Evolutionary conservation across 139 green algal genomes (phyloP).

Genomic region (Micromonas commoda): DNA sequence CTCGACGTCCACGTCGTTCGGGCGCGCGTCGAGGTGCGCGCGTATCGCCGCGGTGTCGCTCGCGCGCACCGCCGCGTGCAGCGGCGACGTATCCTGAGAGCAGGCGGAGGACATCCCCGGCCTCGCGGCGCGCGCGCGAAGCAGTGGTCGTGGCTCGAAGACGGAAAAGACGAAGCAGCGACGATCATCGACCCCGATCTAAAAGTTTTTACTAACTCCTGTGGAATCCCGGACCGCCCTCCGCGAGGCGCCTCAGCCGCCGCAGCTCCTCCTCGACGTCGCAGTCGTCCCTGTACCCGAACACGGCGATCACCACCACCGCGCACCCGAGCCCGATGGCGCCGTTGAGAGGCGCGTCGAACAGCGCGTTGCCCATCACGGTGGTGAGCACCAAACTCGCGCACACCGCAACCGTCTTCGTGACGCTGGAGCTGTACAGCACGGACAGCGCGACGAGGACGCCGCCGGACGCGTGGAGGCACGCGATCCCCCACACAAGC

Average conservation of each 20-base stretch:
- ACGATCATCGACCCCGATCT: neutral
- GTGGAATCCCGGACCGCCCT: too few relatives aligned
- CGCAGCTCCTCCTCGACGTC: neutral
- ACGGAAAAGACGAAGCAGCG: neutral
- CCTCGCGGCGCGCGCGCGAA: too few relatives aligned
- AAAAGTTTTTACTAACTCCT: neutral
- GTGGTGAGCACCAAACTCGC: constrained; percentile 6
- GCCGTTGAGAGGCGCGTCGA: neutral
- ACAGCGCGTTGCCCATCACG: neutral
- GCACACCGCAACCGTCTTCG: constrained; percentile 17
- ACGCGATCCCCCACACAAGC: neutral
- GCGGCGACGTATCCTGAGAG: too few relatives aligned
- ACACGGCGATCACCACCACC: constrained; percentile 5
- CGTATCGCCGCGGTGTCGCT: too few relatives aligned
- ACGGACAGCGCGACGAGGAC: constrained; percentile 9
- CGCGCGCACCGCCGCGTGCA: too few relatives aligned
- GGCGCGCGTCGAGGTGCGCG: too few relatives aligned
- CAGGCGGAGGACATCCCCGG: too few relatives aligned
- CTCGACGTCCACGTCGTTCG: too few relatives aligned
- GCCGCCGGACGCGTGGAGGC: neutral
- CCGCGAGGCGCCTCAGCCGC: too few relatives aligned
- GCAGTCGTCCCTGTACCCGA: neutral
- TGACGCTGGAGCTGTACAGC: neutral
- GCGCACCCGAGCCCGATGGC: constrained; percentile 1
- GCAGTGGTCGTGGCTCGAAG: too few relatives aligned